Percentiles rank a stretch among this genome's conserved stretches.
Conservation (phyloP, 2,329 filamentous ascomycete genomes). For the Alternaria infectoria region DNA sequence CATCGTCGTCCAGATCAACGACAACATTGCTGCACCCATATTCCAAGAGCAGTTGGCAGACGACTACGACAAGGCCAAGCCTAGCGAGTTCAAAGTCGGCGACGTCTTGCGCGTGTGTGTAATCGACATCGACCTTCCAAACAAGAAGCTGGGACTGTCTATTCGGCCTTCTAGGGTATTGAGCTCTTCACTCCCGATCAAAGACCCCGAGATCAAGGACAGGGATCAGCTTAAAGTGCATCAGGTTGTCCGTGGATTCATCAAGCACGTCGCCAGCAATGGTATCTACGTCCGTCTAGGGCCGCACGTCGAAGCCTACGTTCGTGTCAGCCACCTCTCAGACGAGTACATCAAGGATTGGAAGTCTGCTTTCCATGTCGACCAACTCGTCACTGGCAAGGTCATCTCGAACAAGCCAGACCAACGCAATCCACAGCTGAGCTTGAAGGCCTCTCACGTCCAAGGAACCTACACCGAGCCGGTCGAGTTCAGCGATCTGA, state of each 20-base stretch:
- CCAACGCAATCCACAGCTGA: constrained; percentile 79
- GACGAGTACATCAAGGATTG: constrained; percentile 94
- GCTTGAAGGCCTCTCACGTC: constrained; percentile 82
- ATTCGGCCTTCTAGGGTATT: constrained; percentile 86
- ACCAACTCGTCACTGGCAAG: constrained; percentile 89
- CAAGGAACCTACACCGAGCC: constrained; percentile 79
- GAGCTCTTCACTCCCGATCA: constrained; percentile 80
- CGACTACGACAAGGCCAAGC: constrained; percentile 81
- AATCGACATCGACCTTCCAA: constrained; percentile 77
- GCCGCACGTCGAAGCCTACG: constrained; percentile 79
- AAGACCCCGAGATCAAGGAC: constrained; percentile 78
- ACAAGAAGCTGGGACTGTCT: constrained; percentile 84
- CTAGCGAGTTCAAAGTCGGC: constrained; percentile 77
- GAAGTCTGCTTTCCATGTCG: constrained; percentile 86
- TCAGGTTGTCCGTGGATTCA: constrained; percentile 85
- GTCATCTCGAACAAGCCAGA: constrained; percentile 73
- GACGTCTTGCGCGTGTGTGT: constrained; percentile 89
- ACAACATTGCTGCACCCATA: constrained; percentile 78
- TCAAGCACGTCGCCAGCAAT: constrained; percentile 88
- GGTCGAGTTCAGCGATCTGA: constrained; percentile 76
- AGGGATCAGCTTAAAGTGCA: constrained; percentile 75
- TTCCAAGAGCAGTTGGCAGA: constrained; percentile 84
- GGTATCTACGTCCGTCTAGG: constrained; percentile 87
- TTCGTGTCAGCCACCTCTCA: constrained; percentile 86
- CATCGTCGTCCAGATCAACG: constrained; percentile 83